Conservation (phyloP, 352 stramenopile genomes). For the Discostella stelligera region DNA sequence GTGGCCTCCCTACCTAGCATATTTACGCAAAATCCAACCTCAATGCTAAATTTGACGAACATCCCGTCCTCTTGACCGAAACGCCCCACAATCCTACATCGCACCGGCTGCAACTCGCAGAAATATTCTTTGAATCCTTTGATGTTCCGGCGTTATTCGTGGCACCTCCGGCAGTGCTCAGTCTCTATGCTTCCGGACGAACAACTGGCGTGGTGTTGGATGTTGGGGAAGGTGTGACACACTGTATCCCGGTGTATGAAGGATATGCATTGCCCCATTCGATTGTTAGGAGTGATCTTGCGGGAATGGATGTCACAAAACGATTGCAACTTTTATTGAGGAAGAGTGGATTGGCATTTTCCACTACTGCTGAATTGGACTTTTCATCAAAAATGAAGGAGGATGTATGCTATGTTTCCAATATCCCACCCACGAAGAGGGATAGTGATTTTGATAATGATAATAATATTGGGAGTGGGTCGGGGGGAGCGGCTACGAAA, state of each 20-base stretch:
- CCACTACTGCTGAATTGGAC: conserved; percentile 84
- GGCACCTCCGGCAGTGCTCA: conserved; percentile 87
- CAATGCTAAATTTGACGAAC: conserved; percentile 74
- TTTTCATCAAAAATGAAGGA: conserved; percentile 93
- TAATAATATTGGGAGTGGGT: conserved; percentile 25
- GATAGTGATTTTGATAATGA: conserved; percentile 78
- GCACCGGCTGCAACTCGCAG: conserved; percentile 90
- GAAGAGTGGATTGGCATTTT: conserved; percentile 81
- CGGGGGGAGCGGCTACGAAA: background rate
- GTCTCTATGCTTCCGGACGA: conserved; percentile 91
- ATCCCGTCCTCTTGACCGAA: conserved; percentile 80
- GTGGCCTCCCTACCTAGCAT: conserved; percentile 36
- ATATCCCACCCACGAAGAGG: conserved; percentile 64
- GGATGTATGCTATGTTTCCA: conserved; percentile 91
- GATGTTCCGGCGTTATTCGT: conserved; percentile 90
- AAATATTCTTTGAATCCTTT: conserved; percentile 96
- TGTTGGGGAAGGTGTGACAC: conserved; percentile 90
- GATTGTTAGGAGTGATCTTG: conserved; percentile 91
- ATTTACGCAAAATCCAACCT: conserved; percentile 76
- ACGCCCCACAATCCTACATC: conserved; percentile 91
- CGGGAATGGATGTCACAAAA: conserved; percentile 89
- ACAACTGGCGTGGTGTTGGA: conserved; percentile 95
- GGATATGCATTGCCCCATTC: conserved; percentile 92
- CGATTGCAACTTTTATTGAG: conserved; percentile 83
- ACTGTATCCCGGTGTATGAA: conserved; percentile 97